A percentile compares a stretch with the other conserved stretches of the same genome.
Conservation (phyloP, 805 yeast species). For the Pichia californica region DNA sequence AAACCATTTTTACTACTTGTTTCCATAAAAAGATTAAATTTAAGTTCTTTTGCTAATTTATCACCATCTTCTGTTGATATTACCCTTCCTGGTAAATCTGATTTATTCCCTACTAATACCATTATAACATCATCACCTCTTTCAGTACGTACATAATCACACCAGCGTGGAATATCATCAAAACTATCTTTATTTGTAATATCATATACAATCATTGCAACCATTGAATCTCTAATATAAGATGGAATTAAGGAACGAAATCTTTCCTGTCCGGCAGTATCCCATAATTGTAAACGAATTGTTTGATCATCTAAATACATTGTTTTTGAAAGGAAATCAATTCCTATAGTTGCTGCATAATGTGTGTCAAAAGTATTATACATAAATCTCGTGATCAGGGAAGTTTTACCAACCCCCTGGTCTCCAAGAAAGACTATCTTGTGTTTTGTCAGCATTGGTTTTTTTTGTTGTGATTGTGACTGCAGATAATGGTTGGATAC, state of each 20-base stretch:
- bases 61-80: slow-evolving; percentile 84
- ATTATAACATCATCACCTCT: slow-evolving; percentile 85
- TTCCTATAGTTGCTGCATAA: slow-evolving; percentile 95
- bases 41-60: slow-evolving; percentile 59
- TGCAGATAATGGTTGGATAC: too few relatives aligned
- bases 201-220: slow-evolving; percentile 96
- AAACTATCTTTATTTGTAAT: slow-evolving; percentile 82
- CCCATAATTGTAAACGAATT: slow-evolving; percentile 93
- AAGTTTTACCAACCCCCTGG: slow-evolving; percentile 95
- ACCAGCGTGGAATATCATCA: slow-evolving; percentile 83
- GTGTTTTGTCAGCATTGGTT: slow-evolving; percentile 49
- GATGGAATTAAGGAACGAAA: slow-evolving; percentile 93
- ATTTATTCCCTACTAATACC: slow-evolving; percentile 88
- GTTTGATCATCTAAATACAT: slow-evolving; percentile 96
- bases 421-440: slow-evolving; percentile 97
- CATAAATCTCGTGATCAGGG: slow-evolving; percentile 95
- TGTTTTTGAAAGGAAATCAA: slow-evolving; percentile 86
- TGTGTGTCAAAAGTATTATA: slow-evolving; percentile 95
- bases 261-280: slow-evolving; percentile 95
- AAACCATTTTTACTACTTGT: slow-evolving; percentile 94
- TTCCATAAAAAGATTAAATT: slow-evolving; percentile 79
- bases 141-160: slow-evolving; percentile 89
- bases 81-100: slow-evolving; percentile 72
- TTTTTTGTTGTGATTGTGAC: not conserved
- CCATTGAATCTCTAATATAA: slow-evolving; percentile 91